Base-by-base conservation (phyloP, 2,329 filamentous ascomycete species). In the Cytospora leucostoma region DNA sequence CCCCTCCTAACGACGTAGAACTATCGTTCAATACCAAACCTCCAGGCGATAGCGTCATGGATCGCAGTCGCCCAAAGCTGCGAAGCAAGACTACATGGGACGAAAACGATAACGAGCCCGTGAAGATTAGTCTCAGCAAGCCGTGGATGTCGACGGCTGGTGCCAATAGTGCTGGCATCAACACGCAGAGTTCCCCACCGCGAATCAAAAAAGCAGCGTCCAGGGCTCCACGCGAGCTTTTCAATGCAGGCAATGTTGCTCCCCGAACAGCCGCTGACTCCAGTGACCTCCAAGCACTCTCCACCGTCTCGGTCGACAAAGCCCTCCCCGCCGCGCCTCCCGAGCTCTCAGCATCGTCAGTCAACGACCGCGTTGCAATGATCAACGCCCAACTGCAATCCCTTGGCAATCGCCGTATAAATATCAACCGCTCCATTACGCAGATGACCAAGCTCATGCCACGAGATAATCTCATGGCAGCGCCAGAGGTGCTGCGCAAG, bases 381-480 rank as follows among this genome's bases (percentile, higher is more conserved):
- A 80, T 95, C 32, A 85, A 89, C 70, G 85, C 87, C 5, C 84
- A 86, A 69, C 83, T 91, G 35, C 81, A 87, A 50, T 82, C 84
- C 56, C 82, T 95, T 8, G 79, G 80, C 1, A 86, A 90, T 71
- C 85, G 90, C 52, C 85, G 88, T 61, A 79, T 83, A 65, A 94
- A 93, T 75, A 85, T 94, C 70, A 83, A 85, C 71, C 86, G 82
- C 32, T 86, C 89, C 66, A 91, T 95, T 72, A 80, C 84, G 67
- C 90, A 94, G 74, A 88, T 94, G 80, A 92, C 88, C 64, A 87
- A 92, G 73, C 82, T 93, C 64, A 90, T 93, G 80, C 89, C 90
- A 49, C 86, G 83, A 40, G 88, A 91, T 72, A 86, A 84, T 66
- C 80, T 92, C 47, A 78, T 90, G 71, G 84, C 87, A 35, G 88